Percentiles rank a stretch among this genome's conserved stretches.
phyloP scores from a whole-genome alignment of 805 yeast genomes.

The Henningerozyma blattae region DNA sequence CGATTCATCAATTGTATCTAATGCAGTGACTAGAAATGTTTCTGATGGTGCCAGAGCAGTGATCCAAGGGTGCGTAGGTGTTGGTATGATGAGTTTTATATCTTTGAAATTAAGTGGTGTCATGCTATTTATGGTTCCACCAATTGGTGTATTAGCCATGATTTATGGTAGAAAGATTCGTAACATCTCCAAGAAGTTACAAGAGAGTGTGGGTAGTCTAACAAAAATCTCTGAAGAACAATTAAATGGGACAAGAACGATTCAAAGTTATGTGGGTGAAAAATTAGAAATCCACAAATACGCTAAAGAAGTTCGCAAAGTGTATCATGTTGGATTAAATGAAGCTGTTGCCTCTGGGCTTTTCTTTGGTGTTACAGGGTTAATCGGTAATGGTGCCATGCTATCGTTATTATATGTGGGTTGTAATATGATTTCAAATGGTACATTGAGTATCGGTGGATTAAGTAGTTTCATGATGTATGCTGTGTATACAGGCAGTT shows the following conservation, averaged over 20 bases:
- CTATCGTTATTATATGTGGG: conserved; percentile 73
- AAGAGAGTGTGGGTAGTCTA: conserved; percentile 71
- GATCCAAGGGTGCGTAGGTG: conserved; percentile 74
- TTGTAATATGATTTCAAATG: conserved; percentile 65
- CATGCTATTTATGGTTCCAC: conserved; percentile 74
- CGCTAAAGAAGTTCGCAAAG: conserved; percentile 53
- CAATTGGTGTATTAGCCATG: conserved; percentile 65
- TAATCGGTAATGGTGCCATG: conserved; percentile 72
- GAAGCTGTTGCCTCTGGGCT: conserved; percentile 74
- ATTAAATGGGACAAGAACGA: conserved; percentile 70
- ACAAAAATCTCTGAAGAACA: conserved; percentile 91
- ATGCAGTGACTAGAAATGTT: conserved; percentile 76
- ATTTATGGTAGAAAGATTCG: conserved; percentile 76
- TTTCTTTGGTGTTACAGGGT: conserved; percentile 68
- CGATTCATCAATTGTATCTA: conserved; percentile 80
- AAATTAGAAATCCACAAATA: conserved; percentile 62
- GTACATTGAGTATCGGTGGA: conserved; percentile 76
- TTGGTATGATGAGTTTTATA: conserved; percentile 84
- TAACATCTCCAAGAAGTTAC: conserved; percentile 60
- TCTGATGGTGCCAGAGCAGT: conserved; percentile 85
- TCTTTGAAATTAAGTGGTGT: conserved; percentile 73
- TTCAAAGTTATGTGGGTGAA: conserved; percentile 87
- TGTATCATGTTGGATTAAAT: conserved; percentile 55
- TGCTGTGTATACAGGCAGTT: conserved; percentile 87
- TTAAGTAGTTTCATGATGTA: conserved; percentile 90